Base-by-base conservation (phyloP, 2,329 filamentous ascomycete species). In the Orbilia oligospora region DNA sequence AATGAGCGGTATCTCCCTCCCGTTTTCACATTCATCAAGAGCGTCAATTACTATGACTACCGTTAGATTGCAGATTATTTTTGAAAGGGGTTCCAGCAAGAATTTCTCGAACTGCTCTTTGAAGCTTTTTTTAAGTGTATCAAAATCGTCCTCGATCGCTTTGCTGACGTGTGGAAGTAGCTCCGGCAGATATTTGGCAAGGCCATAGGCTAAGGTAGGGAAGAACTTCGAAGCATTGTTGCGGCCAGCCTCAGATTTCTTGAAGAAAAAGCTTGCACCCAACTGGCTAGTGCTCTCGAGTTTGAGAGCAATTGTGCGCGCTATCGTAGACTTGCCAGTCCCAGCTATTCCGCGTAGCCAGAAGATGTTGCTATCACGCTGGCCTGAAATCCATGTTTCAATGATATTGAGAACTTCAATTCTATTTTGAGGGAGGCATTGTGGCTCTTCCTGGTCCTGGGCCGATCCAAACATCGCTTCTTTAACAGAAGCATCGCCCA, bases 221-320 rank as follows among this genome's bases (percentile, higher is more conserved):
- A 87, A 83, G 38, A 88, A 82, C 55, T 81, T 83, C 2, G 79
- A 80, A 0, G 83, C 83, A 44, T 82, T 83, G 1, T 84, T 83
- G 18, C 84, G 83, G 73, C 86, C 84, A 2, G 80, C 61, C 86
- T 66, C 85, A 0, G 84, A 85, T 75, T 82, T 84, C 66, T 86
- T 86, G 81, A 72, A 87, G 87, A 81, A 87, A 79, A 87, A 87
- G 76, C 83, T 85, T 1, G 83, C 84, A 16, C 82, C 83, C 46
- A 85, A 82, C 16, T 76, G 27, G 6, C 78, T 46, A 8, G 70
- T 67, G 1, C 80, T 66, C 6, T 76, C 69, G 38, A 83, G 70
- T 9, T 36, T 70, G 12, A 69, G 68, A 33, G 84, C 83, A n/a
- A 85, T 67, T 16, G 83, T 85, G 8, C 83, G 81, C 24, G 84